Evolutionary conservation across 192 early-diverging fungal genomes (phyloP), one percentile per base, ranked within the genome.

Genomic region (Entophlyctis luteolus): DNA sequence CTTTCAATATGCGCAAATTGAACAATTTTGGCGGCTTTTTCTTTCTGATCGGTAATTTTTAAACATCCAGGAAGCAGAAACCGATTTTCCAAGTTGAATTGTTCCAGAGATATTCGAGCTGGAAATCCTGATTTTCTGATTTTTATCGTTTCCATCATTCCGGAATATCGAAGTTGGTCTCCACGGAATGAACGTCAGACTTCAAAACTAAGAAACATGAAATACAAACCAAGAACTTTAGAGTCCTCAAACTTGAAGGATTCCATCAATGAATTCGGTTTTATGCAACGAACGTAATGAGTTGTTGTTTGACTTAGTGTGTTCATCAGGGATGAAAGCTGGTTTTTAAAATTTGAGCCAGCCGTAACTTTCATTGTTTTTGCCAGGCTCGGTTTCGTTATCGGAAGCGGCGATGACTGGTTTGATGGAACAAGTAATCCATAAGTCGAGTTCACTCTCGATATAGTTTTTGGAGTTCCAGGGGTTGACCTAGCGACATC

Each of bases 241-340:
- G 80, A 63, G 14, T 79, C 65, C 53, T 81, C 72, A 69, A 79
- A 84, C 22, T 54, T 39, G 57, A 84, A 84, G 2, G 82, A 75
- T 47, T 72, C 71, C 55, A 84, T 84, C 50, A 56, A 29, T 29
- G 77, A 69, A 57, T 84, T 84, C 5, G 82, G 82, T 57, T 84
- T 84, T 39, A 84, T 84, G 68, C 82, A 84, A 12, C 82, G 71
- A n/a, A 84, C 77, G 55, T 84, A 84, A 68, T 84, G 82, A 0
- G 82, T 80, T 25, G 76, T 84, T 10, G 82, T 84, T 22, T 74
- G 54, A 12, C 60, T 68, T 33, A 84, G 55, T 16, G 75, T 81
- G 28, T 75, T 71, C 1, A 84, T 81, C 2, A 84, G 66, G n/a
- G 67, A 67, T 16, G 62, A 66, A 6, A 84, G 70, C 55, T 75